Conservation (phyloP, 2,329 filamentous ascomycete genomes). For the Anisogramma anomala region DNA sequence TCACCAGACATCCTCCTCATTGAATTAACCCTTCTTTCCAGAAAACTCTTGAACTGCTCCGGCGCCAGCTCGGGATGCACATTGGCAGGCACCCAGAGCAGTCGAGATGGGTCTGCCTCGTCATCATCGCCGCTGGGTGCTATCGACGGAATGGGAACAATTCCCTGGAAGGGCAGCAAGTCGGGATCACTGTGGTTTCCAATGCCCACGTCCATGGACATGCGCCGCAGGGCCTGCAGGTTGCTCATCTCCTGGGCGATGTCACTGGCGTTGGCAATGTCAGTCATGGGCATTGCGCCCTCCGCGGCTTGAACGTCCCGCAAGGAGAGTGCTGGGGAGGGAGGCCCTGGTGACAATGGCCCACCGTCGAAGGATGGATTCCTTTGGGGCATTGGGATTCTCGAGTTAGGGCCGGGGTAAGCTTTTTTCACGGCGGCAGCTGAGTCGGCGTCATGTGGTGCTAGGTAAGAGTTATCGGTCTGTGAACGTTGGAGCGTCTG, state of each 20-base stretch:
- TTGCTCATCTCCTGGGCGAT: constrained; percentile 90
- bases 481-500: constrained; percentile 33
- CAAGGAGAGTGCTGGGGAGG: constrained; percentile 42
- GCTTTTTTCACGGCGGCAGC: constrained; percentile 30
- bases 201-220: constrained; percentile 80
- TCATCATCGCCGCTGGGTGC: constrained; percentile 64
- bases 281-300: constrained; percentile 72
- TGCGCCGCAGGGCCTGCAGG: constrained; percentile 74
- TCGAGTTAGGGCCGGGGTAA: constrained; percentile 28
- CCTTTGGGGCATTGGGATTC: constrained; percentile 28
- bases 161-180: constrained; percentile 57
- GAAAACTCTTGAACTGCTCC: constrained; percentile 90
- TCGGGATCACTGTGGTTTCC: constrained; percentile 58
- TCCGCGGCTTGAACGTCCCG: constrained; percentile 45
- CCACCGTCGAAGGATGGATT: constrained; percentile 30
- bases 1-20: constrained; percentile 77
- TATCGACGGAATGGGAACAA: constrained; percentile 59
- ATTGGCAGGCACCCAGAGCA: constrained; percentile 93
- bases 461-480: constrained; percentile 29
- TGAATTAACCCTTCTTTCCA: constrained; percentile 84
- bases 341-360: constrained; percentile 23
- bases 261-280: constrained; percentile 79
- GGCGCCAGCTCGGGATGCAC: constrained; percentile 91
- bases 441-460: constrained; percentile 19
- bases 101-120: constrained; percentile 74